A percentile compares a stretch with the other conserved stretches of the same genome.
Conservation (phyloP, 805 yeast genomes). For the Sugiyamaella chiloensis region DNA sequence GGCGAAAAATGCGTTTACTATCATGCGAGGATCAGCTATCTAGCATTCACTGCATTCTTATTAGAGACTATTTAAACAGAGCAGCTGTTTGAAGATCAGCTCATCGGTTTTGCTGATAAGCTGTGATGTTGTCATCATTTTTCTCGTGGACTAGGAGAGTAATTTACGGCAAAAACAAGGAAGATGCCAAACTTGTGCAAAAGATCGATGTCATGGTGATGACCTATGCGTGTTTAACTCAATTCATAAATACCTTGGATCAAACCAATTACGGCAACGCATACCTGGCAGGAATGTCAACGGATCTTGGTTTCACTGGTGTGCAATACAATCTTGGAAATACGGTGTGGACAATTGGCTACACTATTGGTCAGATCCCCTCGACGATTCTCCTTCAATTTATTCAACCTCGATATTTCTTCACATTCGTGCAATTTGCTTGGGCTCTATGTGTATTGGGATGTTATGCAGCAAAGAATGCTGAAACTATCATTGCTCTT, state of each 20-base stretch:
- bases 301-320: conserved; percentile 39
- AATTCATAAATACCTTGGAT: conserved; percentile 30
- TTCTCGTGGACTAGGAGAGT: conserved; percentile 7
- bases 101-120: too few species aligned
- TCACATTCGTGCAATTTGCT: conserved; percentile 25
- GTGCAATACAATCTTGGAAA: conserved; percentile 45
- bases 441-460: conserved; percentile 43
- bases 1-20: not conserved
- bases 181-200: conserved; percentile 11
- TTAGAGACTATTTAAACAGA: too few species aligned
- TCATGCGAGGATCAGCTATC: too few species aligned
- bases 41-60: too few species aligned
- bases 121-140: conserved; percentile 6
- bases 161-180: conserved; percentile 9
- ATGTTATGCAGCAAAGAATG: conserved; percentile 25
- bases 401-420: conserved; percentile 7
- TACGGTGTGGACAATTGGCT: conserved; percentile 50
- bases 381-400: conserved; percentile 24
- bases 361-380: conserved; percentile 50
- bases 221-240: conserved; percentile 12
- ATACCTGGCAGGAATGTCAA: conserved; percentile 47
- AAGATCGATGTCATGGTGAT: conserved; percentile 7
- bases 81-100: too few species aligned
- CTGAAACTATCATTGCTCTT: conserved; percentile 39
- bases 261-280: conserved; percentile 45